phyloP scores from a whole-genome alignment of 768 basidiomycete genomes.

The Sarcodon sp. region DNA sequence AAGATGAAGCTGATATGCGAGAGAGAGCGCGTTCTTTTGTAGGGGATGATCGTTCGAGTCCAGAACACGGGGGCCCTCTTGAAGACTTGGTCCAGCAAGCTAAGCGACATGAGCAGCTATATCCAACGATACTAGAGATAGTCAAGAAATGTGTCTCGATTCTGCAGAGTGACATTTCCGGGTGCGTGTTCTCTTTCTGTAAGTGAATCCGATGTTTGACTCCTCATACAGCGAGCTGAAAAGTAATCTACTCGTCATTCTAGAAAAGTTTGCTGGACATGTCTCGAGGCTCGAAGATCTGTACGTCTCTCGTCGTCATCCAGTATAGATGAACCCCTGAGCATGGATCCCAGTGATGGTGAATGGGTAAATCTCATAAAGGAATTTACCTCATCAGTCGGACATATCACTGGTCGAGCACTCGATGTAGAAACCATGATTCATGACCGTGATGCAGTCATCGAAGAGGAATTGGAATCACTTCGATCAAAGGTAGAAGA shows the following conservation, averaged over 20 bases:
- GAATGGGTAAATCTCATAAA: constrained; percentile 54
- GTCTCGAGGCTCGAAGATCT: constrained; percentile 46
- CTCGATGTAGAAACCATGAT: constrained; percentile 37
- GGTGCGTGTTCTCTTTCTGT: constrained; percentile 4
- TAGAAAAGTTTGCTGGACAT: constrained; percentile 57
- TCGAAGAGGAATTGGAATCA: constrained; percentile 48
- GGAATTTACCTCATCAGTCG: constrained; percentile 44
- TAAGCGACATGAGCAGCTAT: constrained; percentile 48
- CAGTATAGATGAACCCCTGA: background rate
- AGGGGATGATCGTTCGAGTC: constrained; percentile 14
- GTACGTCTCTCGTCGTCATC: constrained; percentile 23
- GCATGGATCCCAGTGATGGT: constrained; percentile 28
- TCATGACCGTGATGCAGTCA: constrained; percentile 24
- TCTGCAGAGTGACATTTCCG: constrained; percentile 51
- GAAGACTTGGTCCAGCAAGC: constrained; percentile 50
- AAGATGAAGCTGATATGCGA: constrained; percentile 78
- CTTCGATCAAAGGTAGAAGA: constrained; percentile 49
- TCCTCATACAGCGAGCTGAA: constrained; percentile 40
- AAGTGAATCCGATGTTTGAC: background rate
- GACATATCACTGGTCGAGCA: constrained; percentile 53
- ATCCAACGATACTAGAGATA: constrained; percentile 47
- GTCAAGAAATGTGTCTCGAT: constrained; percentile 42
- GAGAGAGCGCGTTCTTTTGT: constrained; percentile 39
- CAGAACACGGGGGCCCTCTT: constrained; percentile 41
- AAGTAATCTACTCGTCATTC: constrained; percentile 38